Base-by-base conservation (phyloP, 1,284 basidiomycete genomes). In the Tranzscheliella williamsii region DNA sequence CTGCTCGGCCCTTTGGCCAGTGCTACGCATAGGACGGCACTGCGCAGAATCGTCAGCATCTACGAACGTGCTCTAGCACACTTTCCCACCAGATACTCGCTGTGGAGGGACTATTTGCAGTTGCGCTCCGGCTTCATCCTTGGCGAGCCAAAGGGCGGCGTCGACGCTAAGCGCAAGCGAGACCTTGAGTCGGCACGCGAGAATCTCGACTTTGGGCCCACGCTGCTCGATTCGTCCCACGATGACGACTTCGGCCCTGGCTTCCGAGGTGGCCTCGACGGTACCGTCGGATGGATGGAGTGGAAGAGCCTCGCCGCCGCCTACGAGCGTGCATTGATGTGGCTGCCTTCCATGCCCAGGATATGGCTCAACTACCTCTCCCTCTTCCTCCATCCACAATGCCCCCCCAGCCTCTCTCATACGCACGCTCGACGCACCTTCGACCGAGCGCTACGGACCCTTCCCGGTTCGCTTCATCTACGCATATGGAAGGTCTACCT, bases 401-500 rank as follows among this genome's bases (percentile, higher is more conserved):
- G 93, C 75, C 93, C 95, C 2, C 81, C 92, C 2, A 79, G 84
- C 18, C 83, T 98, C 49, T 88, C 89, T 13, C 83, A 89, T 70
- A 91, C 91, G 0, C 94, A 98, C 78, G 92, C 92, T 5, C 85
- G 94, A 16, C 84, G 87, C 57, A 95, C 93, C 0, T 98, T 90
- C 74, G 95, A 99, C 80, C 87, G 95, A 41, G 91, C 94, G 1
- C 81, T 99, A 22, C 87, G 95, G 39, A 93, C 93, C 0, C 84
- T 99, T 5, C 90, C 92, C 5, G 92, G 91, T 4, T 92, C 91
- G 36, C 82, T 97, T n/a, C 95, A 99, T 76, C 85, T 85, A 13
- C 87, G 92, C 30, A 85, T 98, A 61, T 99, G 95, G 95, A 85
- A 88, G 17, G 83, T 89, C 39, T 98, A 96, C 78, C 84, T 99